phyloP scores from a whole-genome alignment of 2,329 filamentous ascomycete genomes.

The Diaporthe capsici region DNA sequence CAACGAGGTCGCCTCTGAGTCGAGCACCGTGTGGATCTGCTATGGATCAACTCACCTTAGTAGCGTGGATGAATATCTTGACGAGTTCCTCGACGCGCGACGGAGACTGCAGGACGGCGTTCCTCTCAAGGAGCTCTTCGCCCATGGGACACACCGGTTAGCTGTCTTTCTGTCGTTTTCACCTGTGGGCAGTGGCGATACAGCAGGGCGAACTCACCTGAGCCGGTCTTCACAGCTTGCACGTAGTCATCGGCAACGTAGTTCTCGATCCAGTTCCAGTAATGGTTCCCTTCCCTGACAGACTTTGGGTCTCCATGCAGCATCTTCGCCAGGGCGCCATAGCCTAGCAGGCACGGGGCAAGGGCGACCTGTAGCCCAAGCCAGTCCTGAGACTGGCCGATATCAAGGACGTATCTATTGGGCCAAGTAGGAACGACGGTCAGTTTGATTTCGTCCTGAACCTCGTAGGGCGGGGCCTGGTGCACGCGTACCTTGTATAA shows the following conservation, averaged over 20 bases:
- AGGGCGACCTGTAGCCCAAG: slow-evolving; percentile 87
- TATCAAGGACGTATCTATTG: slow-evolving; percentile 82
- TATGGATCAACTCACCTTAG: slow-evolving; percentile 70
- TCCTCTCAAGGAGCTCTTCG: slow-evolving; percentile 80
- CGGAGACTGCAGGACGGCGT: slow-evolving; percentile 80
- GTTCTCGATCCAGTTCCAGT: slow-evolving; percentile 93
- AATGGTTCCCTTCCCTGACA: slow-evolving; percentile 75
- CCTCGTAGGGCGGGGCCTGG: slow-evolving; percentile 65
- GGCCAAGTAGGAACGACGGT: slow-evolving; percentile 14
- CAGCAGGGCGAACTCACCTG: slow-evolving; percentile 64
- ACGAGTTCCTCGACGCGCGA: slow-evolving; percentile 85
- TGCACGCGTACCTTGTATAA: slow-evolving; percentile 50
- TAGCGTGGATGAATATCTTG: slow-evolving; percentile 88
- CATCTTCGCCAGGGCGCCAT: slow-evolving; percentile 82
- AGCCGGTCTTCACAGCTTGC: slow-evolving; percentile 78
- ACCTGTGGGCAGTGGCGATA: not conserved
- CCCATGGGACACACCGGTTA: not conserved
- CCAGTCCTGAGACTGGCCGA: slow-evolving; percentile 90
- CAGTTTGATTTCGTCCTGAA: slow-evolving; percentile 78
- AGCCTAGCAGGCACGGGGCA: slow-evolving; percentile 91
- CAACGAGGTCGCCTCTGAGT: slow-evolving; percentile 43
- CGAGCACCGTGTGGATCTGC: not conserved
- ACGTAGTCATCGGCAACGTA: slow-evolving; percentile 87
- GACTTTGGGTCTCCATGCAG: slow-evolving; percentile 75
- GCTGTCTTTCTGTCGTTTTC: not conserved